Conservation (phyloP, 805 yeast genomes). For the Wickerhamia fluorescens region DNA sequence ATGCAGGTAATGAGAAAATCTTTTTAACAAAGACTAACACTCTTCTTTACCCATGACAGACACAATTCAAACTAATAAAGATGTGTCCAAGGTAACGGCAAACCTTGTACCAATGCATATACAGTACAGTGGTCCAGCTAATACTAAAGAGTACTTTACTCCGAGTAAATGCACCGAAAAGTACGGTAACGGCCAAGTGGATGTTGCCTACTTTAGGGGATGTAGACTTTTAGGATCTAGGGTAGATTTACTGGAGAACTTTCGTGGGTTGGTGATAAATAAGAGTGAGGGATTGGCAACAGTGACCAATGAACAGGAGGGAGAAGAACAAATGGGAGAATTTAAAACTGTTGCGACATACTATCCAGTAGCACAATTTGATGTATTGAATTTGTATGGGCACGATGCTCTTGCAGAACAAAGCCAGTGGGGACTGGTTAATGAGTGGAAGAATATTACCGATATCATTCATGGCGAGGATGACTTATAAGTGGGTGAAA, state of each 20-base stretch:
- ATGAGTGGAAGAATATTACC: slow-evolving; percentile 24
- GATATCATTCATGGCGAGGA: slow-evolving; percentile 16
- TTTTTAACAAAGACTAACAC: too few relatives aligned
- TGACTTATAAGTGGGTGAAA: too few relatives aligned
- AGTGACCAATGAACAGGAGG: slow-evolving; percentile 6
- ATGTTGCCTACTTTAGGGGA: slow-evolving; percentile 28
- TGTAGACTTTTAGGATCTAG: slow-evolving; percentile 22
- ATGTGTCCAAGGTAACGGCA: slow-evolving; percentile 5
- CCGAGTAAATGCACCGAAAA: slow-evolving; percentile 18
- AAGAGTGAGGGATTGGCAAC: slow-evolving; percentile 9
- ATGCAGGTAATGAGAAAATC: too few relatives aligned
- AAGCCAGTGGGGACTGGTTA: slow-evolving; percentile 19
- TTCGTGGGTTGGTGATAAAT: slow-evolving; percentile 21
- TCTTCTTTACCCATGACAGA: slow-evolving; percentile 4
- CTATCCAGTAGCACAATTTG: slow-evolving; percentile 16
- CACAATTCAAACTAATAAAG: slow-evolving; percentile 4
- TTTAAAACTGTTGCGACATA: slow-evolving; percentile 14
- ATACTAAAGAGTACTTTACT: slow-evolving; percentile 24
- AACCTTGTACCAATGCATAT: slow-evolving; percentile 11
- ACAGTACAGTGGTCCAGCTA: slow-evolving; percentile 21
- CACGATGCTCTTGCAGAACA: slow-evolving; percentile 18
- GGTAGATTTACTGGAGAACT: slow-evolving; percentile 9
- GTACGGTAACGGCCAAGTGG: slow-evolving; percentile 6
- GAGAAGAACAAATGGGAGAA: slow-evolving; percentile 3
- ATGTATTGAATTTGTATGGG: slow-evolving; percentile 17